Conservation (phyloP, 345 rosid genomes). For the Syzygium oleosum region DNA sequence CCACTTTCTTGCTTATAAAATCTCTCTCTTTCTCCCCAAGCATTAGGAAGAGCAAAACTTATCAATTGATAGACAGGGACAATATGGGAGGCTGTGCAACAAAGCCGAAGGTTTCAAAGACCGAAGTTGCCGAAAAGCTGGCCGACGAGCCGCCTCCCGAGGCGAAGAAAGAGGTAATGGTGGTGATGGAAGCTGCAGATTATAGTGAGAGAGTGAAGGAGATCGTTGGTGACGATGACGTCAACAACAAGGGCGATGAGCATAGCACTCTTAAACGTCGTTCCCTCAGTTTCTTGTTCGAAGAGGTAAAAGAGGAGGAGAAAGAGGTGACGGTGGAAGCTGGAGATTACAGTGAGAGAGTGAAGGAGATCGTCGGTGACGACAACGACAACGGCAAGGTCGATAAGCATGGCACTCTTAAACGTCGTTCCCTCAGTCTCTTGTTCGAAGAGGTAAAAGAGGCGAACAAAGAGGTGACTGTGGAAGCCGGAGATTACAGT, state of each 20-base stretch:
- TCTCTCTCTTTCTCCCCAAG: background rate
- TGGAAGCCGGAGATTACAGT: background rate
- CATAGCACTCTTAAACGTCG: background rate
- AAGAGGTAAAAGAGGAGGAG: background rate
- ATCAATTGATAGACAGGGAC: background rate
- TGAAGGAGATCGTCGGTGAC: conserved; percentile 1
- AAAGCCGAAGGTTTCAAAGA: conserved; percentile 38
- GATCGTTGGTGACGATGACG: background rate
- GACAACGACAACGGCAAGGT: background rate
- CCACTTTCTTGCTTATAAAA: conserved; percentile 1
- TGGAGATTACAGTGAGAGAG: conserved; percentile 14
- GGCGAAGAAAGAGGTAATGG: background rate
- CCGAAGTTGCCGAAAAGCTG: conserved; percentile 7
- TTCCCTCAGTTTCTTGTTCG: background rate
- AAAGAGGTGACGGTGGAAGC: conserved; percentile 5
- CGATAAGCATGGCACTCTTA: background rate
- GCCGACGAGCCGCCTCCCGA: conserved; percentile 6
- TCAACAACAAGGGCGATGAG: background rate
- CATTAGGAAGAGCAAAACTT: background rate
- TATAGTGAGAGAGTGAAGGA: conserved; percentile 9
- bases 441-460: background rate
- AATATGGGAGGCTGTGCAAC: conserved; percentile 46
- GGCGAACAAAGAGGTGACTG: background rate
- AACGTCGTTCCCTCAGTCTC: background rate
- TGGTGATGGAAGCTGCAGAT: conserved; percentile 7